Evolutionary conservation across 2,329 filamentous ascomycete species (phyloP).

Genomic region (Talaromyces sp.): DNA sequence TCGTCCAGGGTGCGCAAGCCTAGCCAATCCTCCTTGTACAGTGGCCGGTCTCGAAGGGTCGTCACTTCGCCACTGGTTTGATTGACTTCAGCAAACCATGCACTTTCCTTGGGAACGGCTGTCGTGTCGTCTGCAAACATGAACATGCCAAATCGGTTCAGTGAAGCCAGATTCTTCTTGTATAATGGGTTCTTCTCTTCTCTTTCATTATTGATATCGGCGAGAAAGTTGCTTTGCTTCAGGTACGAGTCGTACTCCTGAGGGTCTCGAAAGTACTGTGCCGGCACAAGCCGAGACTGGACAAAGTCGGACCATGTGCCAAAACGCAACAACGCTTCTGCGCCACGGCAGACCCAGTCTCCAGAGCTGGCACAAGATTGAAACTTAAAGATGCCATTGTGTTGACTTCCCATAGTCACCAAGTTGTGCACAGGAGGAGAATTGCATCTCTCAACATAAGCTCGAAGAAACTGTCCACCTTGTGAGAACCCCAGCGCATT

Average conservation of each 20-base stretch:
- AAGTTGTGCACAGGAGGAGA: constrained; percentile 67
- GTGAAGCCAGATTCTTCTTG: constrained; percentile 59
- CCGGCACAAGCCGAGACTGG: constrained; percentile 77
- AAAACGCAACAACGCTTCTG: constrained; percentile 69
- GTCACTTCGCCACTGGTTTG: constrained; percentile 57
- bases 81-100: constrained; percentile 88
- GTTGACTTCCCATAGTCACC: constrained; percentile 84
- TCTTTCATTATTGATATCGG: constrained; percentile 95
- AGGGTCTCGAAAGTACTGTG: constrained; percentile 86
- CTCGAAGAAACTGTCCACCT: constrained; percentile 92
- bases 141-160: constrained; percentile 83
- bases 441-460: constrained; percentile 84
- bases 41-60: constrained; percentile 59
- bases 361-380: constrained; percentile 58
- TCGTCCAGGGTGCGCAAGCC: constrained; percentile 74
- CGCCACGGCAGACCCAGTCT: constrained; percentile 77
- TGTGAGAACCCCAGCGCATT: constrained; percentile 95
- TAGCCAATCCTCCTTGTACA: constrained; percentile 93
- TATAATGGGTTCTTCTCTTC: constrained; percentile 68
- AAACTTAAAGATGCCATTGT: constrained; percentile 87
- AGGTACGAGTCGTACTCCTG: constrained; percentile 68
- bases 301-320: constrained; percentile 78
- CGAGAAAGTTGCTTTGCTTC: constrained; percentile 77
- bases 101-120: constrained; percentile 82
- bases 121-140: constrained; percentile 82